A percentile compares a stretch with the other conserved stretches of the same genome.
Evolutionary conservation across 2,329 filamentous ascomycete species (phyloP).

Genomic region (Ambrosiella cleistominuta): DNA sequence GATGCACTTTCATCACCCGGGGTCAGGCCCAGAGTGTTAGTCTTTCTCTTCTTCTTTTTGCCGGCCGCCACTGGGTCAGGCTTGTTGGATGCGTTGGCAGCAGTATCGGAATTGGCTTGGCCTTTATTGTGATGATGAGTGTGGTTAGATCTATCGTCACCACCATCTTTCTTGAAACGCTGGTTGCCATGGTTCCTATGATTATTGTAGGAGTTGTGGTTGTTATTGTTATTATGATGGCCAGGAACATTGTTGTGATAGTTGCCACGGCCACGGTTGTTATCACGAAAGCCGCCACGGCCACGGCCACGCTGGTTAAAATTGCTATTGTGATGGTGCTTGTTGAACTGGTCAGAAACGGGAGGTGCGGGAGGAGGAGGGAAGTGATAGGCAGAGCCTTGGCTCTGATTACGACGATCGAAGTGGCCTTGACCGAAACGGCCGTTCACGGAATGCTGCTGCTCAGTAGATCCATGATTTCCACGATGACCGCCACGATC

Average conservation of each 20-base stretch:
- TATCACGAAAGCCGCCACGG: constrained; percentile 17
- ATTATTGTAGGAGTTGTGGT: constrained; percentile 15
- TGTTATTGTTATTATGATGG: constrained; percentile 21
- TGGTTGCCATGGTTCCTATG: constrained; percentile 10
- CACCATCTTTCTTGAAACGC: constrained; percentile 13
- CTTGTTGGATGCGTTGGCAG: constrained; percentile 16
- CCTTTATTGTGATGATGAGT: constrained; percentile 19
- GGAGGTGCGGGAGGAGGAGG: constrained; percentile 25
- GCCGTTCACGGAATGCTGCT: constrained; percentile 8
- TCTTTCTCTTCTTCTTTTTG: constrained; percentile 56
- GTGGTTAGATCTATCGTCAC: constrained; percentile 17
- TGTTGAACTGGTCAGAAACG: constrained; percentile 13
- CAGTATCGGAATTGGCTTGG: constrained; percentile 16
- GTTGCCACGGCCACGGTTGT: constrained; percentile 23
- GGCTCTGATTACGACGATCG: constrained; percentile 5
- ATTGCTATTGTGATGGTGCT: constrained; percentile 13
- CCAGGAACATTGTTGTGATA: constrained; percentile 30
- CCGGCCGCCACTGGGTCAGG: constrained; percentile 28
- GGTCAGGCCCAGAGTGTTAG: constrained; percentile 54
- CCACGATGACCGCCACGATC: constrained; percentile 24
- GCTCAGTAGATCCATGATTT: constrained; percentile 7
- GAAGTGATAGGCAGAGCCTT: constrained; percentile 21
- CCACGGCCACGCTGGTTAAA: constrained; percentile 16
- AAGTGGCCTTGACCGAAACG: constrained; percentile 9
- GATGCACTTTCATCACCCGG: constrained; percentile 45